A percentile compares a stretch with the other conserved stretches of the same genome.
Evolutionary conservation across 2,329 filamentous ascomycete genomes (phyloP).

Genomic region (Fusarium sp.): DNA sequence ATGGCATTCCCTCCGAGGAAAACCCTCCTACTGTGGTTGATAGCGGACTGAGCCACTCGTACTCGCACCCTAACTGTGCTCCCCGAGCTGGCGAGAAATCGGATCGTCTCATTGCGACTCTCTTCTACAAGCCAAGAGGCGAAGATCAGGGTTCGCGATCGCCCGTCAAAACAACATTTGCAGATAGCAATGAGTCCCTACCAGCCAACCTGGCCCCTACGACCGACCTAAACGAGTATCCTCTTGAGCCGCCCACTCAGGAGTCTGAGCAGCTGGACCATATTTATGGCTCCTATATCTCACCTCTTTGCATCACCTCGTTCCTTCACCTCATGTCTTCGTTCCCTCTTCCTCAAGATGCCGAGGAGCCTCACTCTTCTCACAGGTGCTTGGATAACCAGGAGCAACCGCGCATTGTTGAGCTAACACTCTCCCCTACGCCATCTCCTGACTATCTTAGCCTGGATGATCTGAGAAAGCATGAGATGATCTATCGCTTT

Average conservation of each 20-base stretch:
- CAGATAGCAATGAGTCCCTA: conserved; percentile 52
- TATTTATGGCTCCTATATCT: conserved; percentile 74
- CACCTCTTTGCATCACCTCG: conserved; percentile 72
- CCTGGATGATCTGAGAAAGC: conserved; percentile 77
- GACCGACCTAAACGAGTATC: conserved; percentile 67
- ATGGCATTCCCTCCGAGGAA: conserved; percentile 69
- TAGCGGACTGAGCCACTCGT: conserved; percentile 70
- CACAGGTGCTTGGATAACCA: conserved; percentile 73
- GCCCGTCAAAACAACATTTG: conserved; percentile 45
- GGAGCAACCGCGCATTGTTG: conserved; percentile 71
- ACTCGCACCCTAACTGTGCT: conserved; percentile 73
- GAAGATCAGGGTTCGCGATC: conserved; percentile 48
- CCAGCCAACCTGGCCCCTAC: conserved; percentile 70
- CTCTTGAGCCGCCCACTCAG: conserved; percentile 67
- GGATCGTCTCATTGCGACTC: conserved; percentile 69
- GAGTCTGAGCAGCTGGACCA: conserved; percentile 70
- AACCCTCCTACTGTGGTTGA: conserved; percentile 71
- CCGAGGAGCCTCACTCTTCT: conserved; percentile 67
- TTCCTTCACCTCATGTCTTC: conserved; percentile 74
- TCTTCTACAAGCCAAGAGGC: conserved; percentile 68
- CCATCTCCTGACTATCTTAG: conserved; percentile 72
- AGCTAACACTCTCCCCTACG: conserved; percentile 71
- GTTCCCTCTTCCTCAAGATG: conserved; percentile 66
- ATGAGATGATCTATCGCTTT: conserved; percentile 85
- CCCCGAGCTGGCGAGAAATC: conserved; percentile 60